These are phyloP conservation scores for Candida nitratophila DNA, from an alignment of 805 yeast species.

Conservation along the genomic window DNA sequence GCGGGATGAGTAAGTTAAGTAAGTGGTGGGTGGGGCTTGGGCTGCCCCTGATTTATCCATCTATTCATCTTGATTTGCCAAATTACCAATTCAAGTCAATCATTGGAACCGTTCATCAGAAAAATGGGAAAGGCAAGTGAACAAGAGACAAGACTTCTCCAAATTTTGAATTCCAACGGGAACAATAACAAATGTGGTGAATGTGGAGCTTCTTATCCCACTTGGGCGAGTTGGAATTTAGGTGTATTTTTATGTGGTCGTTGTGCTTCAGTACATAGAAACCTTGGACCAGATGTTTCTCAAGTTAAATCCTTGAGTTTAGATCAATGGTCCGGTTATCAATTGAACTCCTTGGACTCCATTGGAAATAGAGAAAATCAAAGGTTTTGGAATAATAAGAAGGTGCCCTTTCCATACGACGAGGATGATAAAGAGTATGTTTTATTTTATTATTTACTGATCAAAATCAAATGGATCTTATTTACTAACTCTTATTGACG, in stretches of 20 bases:
- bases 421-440: conserved; percentile 47
- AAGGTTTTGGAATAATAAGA: conserved; percentile 60
- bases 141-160: conserved; percentile 37
- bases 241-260: conserved; percentile 79
- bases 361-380: conserved; percentile 61
- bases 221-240: conserved; percentile 39
- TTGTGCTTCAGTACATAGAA: conserved; percentile 74
- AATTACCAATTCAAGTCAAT: too few relatives aligned
- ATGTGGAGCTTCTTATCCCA: conserved; percentile 63
- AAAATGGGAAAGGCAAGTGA: conserved; percentile 3
- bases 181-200: conserved; percentile 76
- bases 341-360: conserved; percentile 35
- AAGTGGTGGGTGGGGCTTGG: too few relatives aligned
- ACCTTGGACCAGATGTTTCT: conserved; percentile 54
- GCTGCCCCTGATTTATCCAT: too few relatives aligned
- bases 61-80: too few relatives aligned
- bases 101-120: too few relatives aligned
- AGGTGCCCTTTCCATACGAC: conserved; percentile 65
- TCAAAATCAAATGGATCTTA: background rate
- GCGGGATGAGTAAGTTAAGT: too few relatives aligned
- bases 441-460: background rate
- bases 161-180: conserved; percentile 47
- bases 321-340: conserved; percentile 59
- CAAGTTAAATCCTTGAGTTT: conserved; percentile 65
- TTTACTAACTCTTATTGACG: background rate